These are phyloP conservation scores for Pistacia integerrima DNA, from an alignment of 345 rosid genomes.

Conservation along the genomic window DNA sequence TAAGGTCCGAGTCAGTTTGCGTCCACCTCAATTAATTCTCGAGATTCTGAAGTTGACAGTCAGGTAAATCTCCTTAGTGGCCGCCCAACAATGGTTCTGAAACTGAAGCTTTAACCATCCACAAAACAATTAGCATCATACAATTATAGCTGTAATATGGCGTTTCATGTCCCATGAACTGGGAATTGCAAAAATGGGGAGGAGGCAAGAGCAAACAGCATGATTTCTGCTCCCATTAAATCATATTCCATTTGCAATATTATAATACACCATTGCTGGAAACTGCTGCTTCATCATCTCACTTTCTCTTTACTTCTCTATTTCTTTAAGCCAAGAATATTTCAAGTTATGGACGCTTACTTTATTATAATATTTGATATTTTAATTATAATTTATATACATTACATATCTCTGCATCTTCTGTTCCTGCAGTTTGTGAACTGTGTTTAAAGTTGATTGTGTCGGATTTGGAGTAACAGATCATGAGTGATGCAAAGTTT, in stretches of 20 bases:
- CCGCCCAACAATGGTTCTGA: no score
- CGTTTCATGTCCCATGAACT: no score
- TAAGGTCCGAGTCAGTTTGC: no score
- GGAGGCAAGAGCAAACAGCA: not conserved
- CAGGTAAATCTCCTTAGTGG: no score
- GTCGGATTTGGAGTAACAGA: slow-evolving; percentile 16
- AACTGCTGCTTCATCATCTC: not conserved
- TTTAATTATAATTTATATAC: not conserved
- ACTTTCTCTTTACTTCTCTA: not conserved
- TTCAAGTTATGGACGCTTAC: not conserved
- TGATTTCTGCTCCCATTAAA: not conserved
- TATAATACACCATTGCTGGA: not conserved
- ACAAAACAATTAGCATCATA: no score
- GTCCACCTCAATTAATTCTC: no score
- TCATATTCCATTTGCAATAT: not conserved
- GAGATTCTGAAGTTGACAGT: no score
- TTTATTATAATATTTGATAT: not conserved
- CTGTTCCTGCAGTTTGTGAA: slow-evolving; percentile 9
- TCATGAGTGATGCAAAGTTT: not conserved
- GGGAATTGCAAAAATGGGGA: not conserved
- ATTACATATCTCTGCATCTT: not conserved
- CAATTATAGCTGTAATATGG: no score
- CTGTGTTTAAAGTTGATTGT: not conserved
- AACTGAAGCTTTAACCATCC: no score
- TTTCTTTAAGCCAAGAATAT: not conserved